Evolutionary conservation across 2,329 filamentous ascomycete species (phyloP).

Genomic region (Arthrinium phaeospermum): DNA sequence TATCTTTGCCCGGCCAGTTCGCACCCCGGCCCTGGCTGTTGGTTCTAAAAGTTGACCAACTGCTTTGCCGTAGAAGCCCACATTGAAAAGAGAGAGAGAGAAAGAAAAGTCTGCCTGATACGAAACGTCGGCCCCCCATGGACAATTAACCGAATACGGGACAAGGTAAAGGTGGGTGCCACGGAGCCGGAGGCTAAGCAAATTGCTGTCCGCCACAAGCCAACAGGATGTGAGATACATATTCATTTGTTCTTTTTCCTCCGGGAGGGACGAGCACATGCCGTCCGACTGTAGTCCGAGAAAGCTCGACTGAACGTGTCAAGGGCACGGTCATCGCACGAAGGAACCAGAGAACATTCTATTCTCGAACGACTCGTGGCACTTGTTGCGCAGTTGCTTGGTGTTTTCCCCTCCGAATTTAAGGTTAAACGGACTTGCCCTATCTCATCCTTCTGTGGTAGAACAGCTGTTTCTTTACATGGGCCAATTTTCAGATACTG

Average conservation of each 20-base stretch:
- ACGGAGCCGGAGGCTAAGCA: conserved; percentile 3
- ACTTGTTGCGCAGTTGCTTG: neutral
- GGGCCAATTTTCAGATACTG: no score
- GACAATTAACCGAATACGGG: neutral
- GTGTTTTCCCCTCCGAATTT: neutral
- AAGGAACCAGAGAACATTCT: neutral
- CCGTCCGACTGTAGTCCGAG: neutral
- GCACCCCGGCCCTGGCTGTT: neutral
- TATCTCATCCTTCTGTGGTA: no score
- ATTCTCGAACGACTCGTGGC: neutral
- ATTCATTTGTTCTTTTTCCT: neutral
- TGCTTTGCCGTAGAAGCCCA: neutral
- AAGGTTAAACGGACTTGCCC: neutral
- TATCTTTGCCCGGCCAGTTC: neutral
- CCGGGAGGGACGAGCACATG: neutral
- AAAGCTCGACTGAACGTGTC: neutral
- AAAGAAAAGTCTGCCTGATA: neutral
- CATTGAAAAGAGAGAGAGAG: neutral
- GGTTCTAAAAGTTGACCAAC: no score
- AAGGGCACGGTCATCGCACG: neutral
- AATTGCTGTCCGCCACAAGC: neutral
- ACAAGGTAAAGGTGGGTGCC: neutral
- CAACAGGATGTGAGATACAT: neutral
- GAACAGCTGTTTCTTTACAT: no score
- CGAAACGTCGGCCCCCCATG: neutral